Evolutionary conservation across 768 basidiomycete genomes (phyloP).

Genomic region (Suillus ampliporus): DNA sequence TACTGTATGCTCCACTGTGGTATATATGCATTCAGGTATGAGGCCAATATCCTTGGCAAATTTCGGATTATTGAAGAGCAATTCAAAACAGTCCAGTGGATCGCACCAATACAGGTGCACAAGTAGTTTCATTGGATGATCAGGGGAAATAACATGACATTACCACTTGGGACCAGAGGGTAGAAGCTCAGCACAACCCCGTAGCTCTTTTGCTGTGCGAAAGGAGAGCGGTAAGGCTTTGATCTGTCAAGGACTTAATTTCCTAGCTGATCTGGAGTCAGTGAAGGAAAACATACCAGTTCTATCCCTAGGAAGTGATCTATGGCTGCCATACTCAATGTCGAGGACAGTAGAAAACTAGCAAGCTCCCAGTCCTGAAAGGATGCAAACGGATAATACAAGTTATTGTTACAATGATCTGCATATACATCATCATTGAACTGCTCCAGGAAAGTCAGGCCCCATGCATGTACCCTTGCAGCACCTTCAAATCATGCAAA

Average conservation of each 20-base stretch:
- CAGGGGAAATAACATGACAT: constrained; percentile 14
- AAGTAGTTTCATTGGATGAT: constrained; percentile 22
- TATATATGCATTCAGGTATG: constrained; percentile 23
- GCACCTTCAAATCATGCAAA: not conserved
- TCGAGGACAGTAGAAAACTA: constrained; percentile 31
- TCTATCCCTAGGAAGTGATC: constrained; percentile 33
- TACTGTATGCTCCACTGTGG: constrained; percentile 10
- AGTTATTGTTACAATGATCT: not conserved
- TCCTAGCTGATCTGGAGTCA: not conserved
- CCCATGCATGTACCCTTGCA: not conserved
- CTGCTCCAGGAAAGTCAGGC: not conserved
- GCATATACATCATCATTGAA: constrained; percentile 7
- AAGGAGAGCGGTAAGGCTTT: constrained; percentile 25
- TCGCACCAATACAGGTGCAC: constrained; percentile 13
- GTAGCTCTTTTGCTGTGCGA: constrained; percentile 31
- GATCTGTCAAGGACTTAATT: constrained; percentile 1
- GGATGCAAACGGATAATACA: constrained; percentile 41
- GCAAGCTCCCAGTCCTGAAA: constrained; percentile 38
- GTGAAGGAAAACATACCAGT: constrained; percentile 24
- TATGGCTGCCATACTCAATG: constrained; percentile 36
- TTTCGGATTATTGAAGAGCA: constrained; percentile 24
- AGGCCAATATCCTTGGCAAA: constrained; percentile 21
- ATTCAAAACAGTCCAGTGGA: constrained; percentile 27
- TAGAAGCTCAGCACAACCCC: constrained; percentile 31
- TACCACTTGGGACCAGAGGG: constrained; percentile 34